Evolutionary conservation across 2,329 filamentous ascomycete species (phyloP).

Genomic region (Huntiella abstrusa): DNA sequence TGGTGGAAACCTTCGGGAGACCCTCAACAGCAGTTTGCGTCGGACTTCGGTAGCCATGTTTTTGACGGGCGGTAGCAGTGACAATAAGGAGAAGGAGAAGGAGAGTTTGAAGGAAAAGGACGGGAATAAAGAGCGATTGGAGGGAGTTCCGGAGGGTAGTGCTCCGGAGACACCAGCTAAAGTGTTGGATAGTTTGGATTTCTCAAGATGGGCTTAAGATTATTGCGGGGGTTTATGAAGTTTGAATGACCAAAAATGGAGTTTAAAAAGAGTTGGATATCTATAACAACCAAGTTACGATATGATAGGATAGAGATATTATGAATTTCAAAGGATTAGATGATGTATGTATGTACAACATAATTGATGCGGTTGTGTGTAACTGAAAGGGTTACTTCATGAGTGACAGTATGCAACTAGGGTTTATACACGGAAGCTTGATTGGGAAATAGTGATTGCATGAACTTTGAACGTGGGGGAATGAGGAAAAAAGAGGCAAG

Average conservation of each 20-base stretch:
- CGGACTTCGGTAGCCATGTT: conserved; percentile 48
- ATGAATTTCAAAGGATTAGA: neutral
- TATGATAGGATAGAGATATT: neutral
- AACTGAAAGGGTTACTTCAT: too few species aligned
- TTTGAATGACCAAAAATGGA: neutral
- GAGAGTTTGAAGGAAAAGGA: conserved; percentile 32
- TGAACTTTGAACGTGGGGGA: neutral
- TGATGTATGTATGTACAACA: neutral
- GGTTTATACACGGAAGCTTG: too few species aligned
- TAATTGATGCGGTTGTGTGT: neutral
- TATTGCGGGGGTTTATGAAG: neutral
- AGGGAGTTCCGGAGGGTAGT: conserved; percentile 29
- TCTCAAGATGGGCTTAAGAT: conserved; percentile 29
- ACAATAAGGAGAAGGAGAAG: conserved; percentile 23
- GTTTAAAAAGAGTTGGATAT: neutral
- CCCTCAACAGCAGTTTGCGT: conserved; percentile 37
- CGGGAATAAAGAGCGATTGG: neutral
- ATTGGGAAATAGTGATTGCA: too few species aligned
- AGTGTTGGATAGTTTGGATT: conserved; percentile 29
- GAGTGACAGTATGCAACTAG: too few species aligned
- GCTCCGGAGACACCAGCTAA: conserved; percentile 15
- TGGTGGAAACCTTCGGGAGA: conserved; percentile 34
- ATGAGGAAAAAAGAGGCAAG: neutral
- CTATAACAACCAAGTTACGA: neutral
- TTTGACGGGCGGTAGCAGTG: conserved; percentile 25